Percentiles rank a stretch among this genome's conserved stretches.
Evolutionary conservation across 345 rosid species (phyloP).

Genomic region (Viola odorata): DNA sequence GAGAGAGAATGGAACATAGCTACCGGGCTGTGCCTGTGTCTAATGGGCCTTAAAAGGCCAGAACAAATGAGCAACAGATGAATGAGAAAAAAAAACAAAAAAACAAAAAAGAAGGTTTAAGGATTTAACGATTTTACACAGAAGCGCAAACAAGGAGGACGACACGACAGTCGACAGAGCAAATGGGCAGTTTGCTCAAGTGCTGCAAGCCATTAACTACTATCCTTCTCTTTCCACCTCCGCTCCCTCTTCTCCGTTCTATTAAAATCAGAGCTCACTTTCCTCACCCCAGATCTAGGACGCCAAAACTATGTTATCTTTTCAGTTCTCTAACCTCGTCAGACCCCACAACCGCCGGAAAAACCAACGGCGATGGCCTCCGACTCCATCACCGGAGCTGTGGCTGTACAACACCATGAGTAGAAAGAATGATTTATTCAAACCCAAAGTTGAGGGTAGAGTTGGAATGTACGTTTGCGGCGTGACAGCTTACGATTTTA

Average conservation of each 20-base stretch:
- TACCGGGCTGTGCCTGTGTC: too few species aligned
- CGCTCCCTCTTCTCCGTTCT: conserved; percentile 8
- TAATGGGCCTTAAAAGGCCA: too few species aligned
- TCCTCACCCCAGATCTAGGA: conserved; percentile 10
- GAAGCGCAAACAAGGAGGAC: not conserved
- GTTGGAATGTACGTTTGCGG: conserved; percentile 98
- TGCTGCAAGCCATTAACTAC: conserved; percentile 39
- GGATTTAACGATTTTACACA: not conserved
- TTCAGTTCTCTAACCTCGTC: conserved; percentile 36
- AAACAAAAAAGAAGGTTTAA: too few species aligned
- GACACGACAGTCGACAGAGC: not conserved
- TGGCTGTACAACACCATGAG: conserved; percentile 88
- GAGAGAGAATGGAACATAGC: too few species aligned
- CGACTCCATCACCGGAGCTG: conserved; percentile 39
- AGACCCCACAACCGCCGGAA: conserved; percentile 17
- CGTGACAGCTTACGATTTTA: conserved; percentile 90
- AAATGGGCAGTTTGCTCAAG: conserved; percentile 47
- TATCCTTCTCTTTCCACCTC: conserved; percentile 33
- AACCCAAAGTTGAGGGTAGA: conserved; percentile 68
- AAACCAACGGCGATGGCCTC: conserved; percentile 10
- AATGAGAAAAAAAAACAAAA: too few species aligned
- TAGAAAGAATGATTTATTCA: conserved; percentile 61
- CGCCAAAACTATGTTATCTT: conserved; percentile 25
- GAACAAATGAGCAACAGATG: too few species aligned
- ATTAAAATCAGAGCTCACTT: not conserved